Conservation (phyloP, 2,329 filamentous ascomycete species). For the Diplodia sapinea region DNA sequence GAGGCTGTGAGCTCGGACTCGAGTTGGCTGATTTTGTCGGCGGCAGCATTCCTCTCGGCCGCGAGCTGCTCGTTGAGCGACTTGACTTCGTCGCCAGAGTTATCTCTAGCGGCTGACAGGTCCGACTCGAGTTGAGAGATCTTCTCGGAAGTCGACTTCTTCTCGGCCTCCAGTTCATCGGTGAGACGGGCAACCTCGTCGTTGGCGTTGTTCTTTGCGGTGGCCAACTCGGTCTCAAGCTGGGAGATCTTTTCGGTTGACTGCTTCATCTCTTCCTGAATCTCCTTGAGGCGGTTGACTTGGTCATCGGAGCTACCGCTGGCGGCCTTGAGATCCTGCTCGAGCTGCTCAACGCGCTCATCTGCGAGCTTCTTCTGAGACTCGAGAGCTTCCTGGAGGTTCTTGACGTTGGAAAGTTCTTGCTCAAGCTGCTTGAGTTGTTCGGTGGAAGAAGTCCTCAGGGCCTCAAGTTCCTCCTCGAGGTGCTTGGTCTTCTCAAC, state of each 20-base stretch:
- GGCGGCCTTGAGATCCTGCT: conserved; percentile 27
- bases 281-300: conserved; percentile 15
- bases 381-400: conserved; percentile 21
- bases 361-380: conserved; percentile 19
- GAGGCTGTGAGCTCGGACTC: conserved; percentile 25
- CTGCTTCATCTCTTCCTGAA: conserved; percentile 25
- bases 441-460: conserved; percentile 19
- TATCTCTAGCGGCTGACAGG: conserved; percentile 11
- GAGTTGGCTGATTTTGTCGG: conserved; percentile 29
- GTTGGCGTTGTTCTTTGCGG: conserved; percentile 18
- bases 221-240: conserved; percentile 16
- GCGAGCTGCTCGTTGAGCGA: conserved; percentile 2
- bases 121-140: conserved; percentile 17
- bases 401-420: conserved; percentile 23
- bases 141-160: conserved; percentile 6
- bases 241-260: conserved; percentile 28
- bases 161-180: conserved; percentile 22
- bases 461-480: conserved; percentile 19
- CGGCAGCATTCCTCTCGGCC: conserved; percentile 14
- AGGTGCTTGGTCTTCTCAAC: conserved; percentile 23
- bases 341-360: conserved; percentile 18
- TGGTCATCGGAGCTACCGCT: conserved; percentile 12
- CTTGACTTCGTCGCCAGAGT: conserved; percentile 20
- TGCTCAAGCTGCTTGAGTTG: conserved; percentile 12
- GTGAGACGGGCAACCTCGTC: conserved; percentile 24